These are phyloP conservation scores for Volvox carteri DNA, from an alignment of 163 green algal genomes.

Conservation along the genomic window DNA sequence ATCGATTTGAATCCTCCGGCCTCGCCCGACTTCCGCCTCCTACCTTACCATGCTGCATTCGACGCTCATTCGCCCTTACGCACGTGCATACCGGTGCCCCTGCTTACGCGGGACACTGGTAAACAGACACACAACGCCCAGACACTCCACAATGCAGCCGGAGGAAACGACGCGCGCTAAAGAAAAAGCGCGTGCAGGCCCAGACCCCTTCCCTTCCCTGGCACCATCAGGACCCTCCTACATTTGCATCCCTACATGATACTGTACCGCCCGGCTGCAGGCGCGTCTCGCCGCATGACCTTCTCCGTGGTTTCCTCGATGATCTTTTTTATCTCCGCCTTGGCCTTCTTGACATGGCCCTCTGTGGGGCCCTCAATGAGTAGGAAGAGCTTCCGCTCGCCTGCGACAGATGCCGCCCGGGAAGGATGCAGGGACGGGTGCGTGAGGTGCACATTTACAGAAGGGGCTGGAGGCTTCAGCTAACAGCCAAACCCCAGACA, in stretches of 20 bases:
- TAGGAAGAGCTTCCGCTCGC: constrained; percentile 96
- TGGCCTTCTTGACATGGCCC: constrained; percentile 84
- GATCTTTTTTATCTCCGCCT: constrained; percentile 74
- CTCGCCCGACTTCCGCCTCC: too few species aligned
- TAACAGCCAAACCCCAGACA: too few species aligned
- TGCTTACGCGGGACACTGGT: background rate
- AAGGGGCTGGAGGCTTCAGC: too few species aligned
- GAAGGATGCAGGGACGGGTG: background rate
- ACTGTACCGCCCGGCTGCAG: constrained; percentile 67
- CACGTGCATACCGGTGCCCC: background rate
- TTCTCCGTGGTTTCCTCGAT: constrained; percentile 91
- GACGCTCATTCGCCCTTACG: too few species aligned
- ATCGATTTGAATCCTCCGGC: too few species aligned
- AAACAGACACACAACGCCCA: background rate
- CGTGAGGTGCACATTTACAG: background rate
- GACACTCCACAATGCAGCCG: background rate
- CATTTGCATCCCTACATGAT: constrained; percentile 39
- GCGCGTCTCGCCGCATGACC: constrained; percentile 86
- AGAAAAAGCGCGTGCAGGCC: background rate
- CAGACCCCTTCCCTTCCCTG: too few species aligned
- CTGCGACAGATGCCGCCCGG: constrained; percentile 56
- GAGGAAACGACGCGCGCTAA: background rate
- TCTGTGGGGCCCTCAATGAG: constrained; percentile 93
- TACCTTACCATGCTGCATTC: too few species aligned
- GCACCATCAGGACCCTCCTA: background rate